A percentile compares a stretch with the other conserved stretches of the same genome.
Evolutionary conservation across 495 filamentous ascomycete species (phyloP).

Genomic region (Pseudotulostoma volvatum): DNA sequence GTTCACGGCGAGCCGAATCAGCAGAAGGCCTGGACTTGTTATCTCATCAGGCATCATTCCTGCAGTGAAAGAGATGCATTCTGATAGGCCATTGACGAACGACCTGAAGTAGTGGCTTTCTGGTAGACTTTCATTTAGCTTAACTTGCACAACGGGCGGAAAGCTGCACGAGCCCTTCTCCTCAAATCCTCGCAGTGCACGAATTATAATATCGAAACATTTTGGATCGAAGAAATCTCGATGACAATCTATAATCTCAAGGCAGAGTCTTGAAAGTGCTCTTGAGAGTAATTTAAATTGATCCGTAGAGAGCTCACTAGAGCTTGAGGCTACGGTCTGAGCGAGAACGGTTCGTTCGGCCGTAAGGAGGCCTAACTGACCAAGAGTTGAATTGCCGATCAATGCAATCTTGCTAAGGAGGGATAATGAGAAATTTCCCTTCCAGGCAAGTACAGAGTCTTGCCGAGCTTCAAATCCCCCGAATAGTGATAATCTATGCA

Average conservation of each 20-base stretch:
- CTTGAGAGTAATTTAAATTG: conserved; percentile 29
- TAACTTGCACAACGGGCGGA: conserved; percentile 5
- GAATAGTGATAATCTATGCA: conserved; percentile 24
- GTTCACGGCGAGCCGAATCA: conserved; percentile 25
- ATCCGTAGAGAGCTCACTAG: conserved; percentile 29
- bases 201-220: conserved; percentile 15
- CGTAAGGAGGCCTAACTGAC: conserved; percentile 47
- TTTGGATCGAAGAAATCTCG: conserved; percentile 19
- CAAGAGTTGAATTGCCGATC: conserved; percentile 36
- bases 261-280: conserved; percentile 32
- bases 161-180: conserved; percentile 8
- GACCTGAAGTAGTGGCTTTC: conserved; percentile 20
- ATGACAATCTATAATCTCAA: conserved; percentile 30
- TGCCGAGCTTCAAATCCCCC: conserved; percentile 16
- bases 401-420: conserved; percentile 39
- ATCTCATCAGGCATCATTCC: conserved; percentile 6
- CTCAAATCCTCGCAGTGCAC: conserved; percentile 13
- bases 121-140: conserved; percentile 12
- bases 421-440: conserved; percentile 35
- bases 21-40: conserved; percentile 15
- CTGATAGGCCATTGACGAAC: conserved; percentile 20
- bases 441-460: conserved; percentile 25
- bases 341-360: conserved; percentile 47
- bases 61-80: conserved; percentile 14
- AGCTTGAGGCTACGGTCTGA: conserved; percentile 31